Evolutionary conservation across 495 filamentous ascomycete species (phyloP), one percentile per base, ranked within the genome.

Genomic region (Daldinia bambusicola): DNA sequence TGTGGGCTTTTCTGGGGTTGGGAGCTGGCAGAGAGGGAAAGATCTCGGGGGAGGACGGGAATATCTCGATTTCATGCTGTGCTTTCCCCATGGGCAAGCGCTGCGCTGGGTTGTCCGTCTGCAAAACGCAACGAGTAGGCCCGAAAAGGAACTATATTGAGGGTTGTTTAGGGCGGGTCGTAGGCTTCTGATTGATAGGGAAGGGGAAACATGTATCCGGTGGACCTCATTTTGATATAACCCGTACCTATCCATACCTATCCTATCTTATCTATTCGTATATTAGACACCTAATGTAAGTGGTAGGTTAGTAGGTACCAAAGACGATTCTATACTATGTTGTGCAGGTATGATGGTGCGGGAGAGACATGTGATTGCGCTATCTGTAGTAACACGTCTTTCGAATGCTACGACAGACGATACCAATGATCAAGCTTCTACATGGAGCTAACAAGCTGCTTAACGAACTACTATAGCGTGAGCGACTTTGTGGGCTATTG

Each of bases 71-170:
- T 22, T 32, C 32, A 16, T n/a, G 37, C 43, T 26, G 50, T n/a
- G 5, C 22, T 62, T 70, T 67, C 69, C 69, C 63, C 69, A 67
- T 67, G 69, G 69, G 58, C 63, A 48, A 16, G 30, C n/a, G 31
- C 0, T 10, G 16, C 20, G 10, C 20, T 14, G n/a, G n/a, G n/a
- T n/a, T n/a, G n/a, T n/a, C n/a, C n/a, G 14, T 20, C 57, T 48
- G 59, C 53, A 70, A 26, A 26, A n/a, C 50, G 22, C 26, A 13
- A 13, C 57, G 36, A 70, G 52, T 61, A 71, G 68, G 63, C 58
- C 68, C 68, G 68, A 71, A 59, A 32, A 26, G 26, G 26, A 13
- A 62, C 26, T n/a, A 71, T 66, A 66, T 61, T 66, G 52, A 53
- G 30, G 41, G 43, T 53, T 58, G 26, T 26, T 26, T 3, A 53